Base-by-base conservation (phyloP, 257 asterid genomes). In the Salvia hispanica region DNA sequence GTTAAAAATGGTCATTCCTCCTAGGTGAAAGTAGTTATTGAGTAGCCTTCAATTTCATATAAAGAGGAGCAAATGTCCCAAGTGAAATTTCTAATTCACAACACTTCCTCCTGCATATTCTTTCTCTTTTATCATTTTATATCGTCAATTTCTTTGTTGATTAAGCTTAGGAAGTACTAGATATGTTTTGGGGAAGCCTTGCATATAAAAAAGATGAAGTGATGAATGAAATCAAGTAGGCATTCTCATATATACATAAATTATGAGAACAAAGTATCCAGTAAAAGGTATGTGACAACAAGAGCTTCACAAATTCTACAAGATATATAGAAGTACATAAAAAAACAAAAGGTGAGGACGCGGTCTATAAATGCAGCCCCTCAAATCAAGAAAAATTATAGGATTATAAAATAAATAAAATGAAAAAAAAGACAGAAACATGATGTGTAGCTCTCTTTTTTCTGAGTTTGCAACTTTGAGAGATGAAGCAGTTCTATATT, bases 181-280 rank as follows among this genome's bases (percentile, higher is more conserved):
- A 25, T 2, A 25, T 25, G 31, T 25, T 25, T 25, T 25, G 31
- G 31, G 31, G 31, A 25, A 25, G 31, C 31, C 31, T 54, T 21
- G 58, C 58, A 53, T 14, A 34, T 18, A 64, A 55, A 64, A 69
- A 67, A 15, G 13, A 57, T 25, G 31, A 63, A 55, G 21, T 13
- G 58, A 71, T 58, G 72, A 67, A 61, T 58, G 16, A 44, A 71
- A 48, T 28, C 58, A 58, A 10, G 11, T 58, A 57, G 36, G 57
- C 80, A 80, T 69, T 77, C 80, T 74, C 82, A 81, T 79, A 81
- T 86, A 68, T 88, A 86, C 91, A 88, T 70, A 70, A 62, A 83
- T 55, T 68, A 72, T 66, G 75, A 76, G 75, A 75, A 77, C 16
- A 70, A 64, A 45, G 73, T 73, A 74, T 58, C 62, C 68, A 69